Conservation (phyloP, 139 green algal genomes). For the Microglena sp. region DNA sequence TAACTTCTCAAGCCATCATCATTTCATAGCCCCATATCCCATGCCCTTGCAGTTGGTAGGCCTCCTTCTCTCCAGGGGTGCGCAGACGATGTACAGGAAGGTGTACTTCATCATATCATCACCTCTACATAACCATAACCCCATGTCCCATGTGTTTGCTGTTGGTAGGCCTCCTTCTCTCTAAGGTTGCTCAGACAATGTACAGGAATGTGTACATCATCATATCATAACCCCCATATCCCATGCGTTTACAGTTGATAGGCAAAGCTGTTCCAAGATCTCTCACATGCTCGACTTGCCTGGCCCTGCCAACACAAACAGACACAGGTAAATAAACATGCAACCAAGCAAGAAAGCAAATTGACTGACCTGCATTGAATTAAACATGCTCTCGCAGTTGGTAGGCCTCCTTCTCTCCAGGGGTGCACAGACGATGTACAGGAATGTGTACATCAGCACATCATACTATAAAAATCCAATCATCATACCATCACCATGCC, state of each 20-base stretch:
- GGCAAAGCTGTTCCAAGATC: no score
- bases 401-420: no score
- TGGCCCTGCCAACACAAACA: background rate
- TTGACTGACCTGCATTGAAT: no score
- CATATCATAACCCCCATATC: no score
- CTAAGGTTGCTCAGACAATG: background rate
- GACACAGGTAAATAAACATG: background rate
- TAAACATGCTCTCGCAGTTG: background rate
- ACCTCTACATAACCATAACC: background rate
- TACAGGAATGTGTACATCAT: background rate
- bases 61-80: background rate
- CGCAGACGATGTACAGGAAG: background rate
- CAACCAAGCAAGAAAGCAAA: background rate
- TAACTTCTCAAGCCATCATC: no score
- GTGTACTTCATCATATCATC: background rate
- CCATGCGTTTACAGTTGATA: constrained; percentile 15
- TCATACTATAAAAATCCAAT: no score
- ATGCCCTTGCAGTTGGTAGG: background rate
- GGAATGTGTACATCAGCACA: constrained; percentile 37
- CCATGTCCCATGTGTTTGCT: background rate
- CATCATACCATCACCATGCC: no score
- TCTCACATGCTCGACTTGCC: background rate
- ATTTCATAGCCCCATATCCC: background rate
- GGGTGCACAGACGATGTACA: no score
- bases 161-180: background rate